Base-by-base conservation (phyloP, 768 basidiomycete genomes). In the Lactarius vividus region DNA sequence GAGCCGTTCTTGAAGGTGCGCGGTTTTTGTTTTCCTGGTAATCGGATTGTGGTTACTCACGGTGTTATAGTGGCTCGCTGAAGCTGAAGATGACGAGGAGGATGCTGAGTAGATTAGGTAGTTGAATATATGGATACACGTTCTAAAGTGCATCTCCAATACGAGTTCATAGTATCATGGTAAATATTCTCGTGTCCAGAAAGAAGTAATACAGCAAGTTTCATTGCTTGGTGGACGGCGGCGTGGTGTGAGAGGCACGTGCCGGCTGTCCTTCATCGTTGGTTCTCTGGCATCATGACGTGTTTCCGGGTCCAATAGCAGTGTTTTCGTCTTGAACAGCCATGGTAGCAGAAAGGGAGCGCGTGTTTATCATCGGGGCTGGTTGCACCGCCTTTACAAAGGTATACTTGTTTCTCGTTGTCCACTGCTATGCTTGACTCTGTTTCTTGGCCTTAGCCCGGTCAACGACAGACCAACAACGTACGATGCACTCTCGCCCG, bases 1-100 rank as follows among this genome's bases (percentile, higher is more conserved):
- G 94, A 93, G 75, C 94, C 96, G 0, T 98, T 98, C 82, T 79
- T 98, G 74, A 94, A 95, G 83, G 91, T 91, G 69, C 57, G 81
- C 72, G 23, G 9, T 46, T 20, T 42, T 29, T 4, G 33, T 33
- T 26, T 62, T 31, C 44, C 39, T 26, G 13, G 23, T 28, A 26
- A 33, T 18, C 44, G 0, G 18, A 42, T 13, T 53, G 3, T 20
- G 58, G 16, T 31, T 59, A 23, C 61, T 62, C 57, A 71, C 1
- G 3, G 56, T n/a, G n/a, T 46, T 71, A 0, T 69, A 91, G 86
- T 96, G 94, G 94, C 84, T 96, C 23, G 88, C 87, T 63, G 92
- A 94, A 75, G 94, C 94, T 9, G 93, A 94, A 31, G 88, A 88
- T 70, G 90, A 89, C 61, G 87, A 87, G 37, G 84, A 86, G 26